Evolutionary conservation across 2,329 filamentous ascomycete genomes (phyloP), one percentile per base, ranked within the genome.

Genomic region (Pleomassaria siparia): DNA sequence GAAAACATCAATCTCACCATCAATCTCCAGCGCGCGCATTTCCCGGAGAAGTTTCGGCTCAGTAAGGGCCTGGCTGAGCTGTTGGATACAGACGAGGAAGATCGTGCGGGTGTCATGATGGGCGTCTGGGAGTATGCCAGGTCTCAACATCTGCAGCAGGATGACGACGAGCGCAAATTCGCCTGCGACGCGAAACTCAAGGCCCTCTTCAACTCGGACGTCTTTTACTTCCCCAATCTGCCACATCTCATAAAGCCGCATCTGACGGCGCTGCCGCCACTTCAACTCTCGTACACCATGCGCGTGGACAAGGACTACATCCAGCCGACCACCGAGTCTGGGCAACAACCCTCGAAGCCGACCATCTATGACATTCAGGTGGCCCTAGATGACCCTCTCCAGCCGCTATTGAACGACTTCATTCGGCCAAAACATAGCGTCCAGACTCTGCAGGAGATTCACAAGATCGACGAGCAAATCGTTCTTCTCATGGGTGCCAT

Each of bases 71-170:
- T 99, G 37, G 86, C 90, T 10, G 88, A 95, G 41, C 81, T 97
- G 12, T 78, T 97, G 15, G 94, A 96, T 63, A 88, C 89, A 62
- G 80, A 85, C 40, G 90, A 95, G 70, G 92, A 90, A 42, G 92
- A 94, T 22, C 86, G 91, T 24, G 87, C 90, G 30, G 91, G 94
- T 53, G 87, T 91, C 6, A 85, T 96, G 22, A 89, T 95, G 79
- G 91, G 88, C 12, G 81, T 99, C 25, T 99, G 91, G 90, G 91
- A 96, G 67, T 99, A 99, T 63, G 88, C 96, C 56, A 86, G 89
- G 59, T 80, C 88, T 16, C 88, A 89, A 77, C 85, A 86, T 15
- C 76, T 99, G 39, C 90, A 95, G 69, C 92, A 96, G 67, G 91
- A 96, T 55, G 92, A 97, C 50, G 94, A 99, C 68, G 94, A 94